Percentiles rank a stretch among this genome's conserved stretches.
Evolutionary conservation across 495 filamentous ascomycete species (phyloP).

Genomic region (Cercophora samala): DNA sequence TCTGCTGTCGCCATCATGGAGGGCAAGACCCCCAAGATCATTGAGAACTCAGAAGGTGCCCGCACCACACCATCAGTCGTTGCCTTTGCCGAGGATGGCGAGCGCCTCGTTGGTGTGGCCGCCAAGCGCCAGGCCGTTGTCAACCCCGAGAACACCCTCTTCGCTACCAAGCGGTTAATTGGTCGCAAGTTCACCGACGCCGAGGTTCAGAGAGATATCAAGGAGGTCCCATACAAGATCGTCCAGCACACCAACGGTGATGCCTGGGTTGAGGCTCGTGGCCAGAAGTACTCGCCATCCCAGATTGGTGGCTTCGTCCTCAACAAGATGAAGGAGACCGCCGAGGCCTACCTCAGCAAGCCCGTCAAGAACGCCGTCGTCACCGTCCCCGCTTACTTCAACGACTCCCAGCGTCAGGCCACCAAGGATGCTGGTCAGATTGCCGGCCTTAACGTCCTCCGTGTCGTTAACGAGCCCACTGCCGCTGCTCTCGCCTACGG

Average conservation of each 20-base stretch:
- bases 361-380: constrained; percentile 91
- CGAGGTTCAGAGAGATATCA: constrained; percentile 96
- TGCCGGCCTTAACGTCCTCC: constrained; percentile 89
- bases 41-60: constrained; percentile 87
- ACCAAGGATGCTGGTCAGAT: constrained; percentile 98
- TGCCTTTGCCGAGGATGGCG: constrained; percentile 94
- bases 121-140: constrained; percentile 99
- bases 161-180: constrained; percentile 99
- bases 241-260: constrained; percentile 97
- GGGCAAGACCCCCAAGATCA: constrained; percentile 90
- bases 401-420: constrained; percentile 95
- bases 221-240: constrained; percentile 99
- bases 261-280: constrained; percentile 94
- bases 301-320: constrained; percentile 97
- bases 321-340: constrained; percentile 98
- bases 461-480: constrained; percentile 96
- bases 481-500: constrained; percentile 94
- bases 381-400: constrained; percentile 96
- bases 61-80: constrained; percentile 97
- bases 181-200: constrained; percentile 95
- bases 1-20: constrained; percentile 98
- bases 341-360: constrained; percentile 85
- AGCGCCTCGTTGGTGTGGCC: constrained; percentile 95
- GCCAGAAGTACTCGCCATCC: constrained; percentile 95
- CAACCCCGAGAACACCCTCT: constrained; percentile 98